Evolutionary conservation across 2,329 filamentous ascomycete species (phyloP).

Genomic region (Colletotrichum sp.): DNA sequence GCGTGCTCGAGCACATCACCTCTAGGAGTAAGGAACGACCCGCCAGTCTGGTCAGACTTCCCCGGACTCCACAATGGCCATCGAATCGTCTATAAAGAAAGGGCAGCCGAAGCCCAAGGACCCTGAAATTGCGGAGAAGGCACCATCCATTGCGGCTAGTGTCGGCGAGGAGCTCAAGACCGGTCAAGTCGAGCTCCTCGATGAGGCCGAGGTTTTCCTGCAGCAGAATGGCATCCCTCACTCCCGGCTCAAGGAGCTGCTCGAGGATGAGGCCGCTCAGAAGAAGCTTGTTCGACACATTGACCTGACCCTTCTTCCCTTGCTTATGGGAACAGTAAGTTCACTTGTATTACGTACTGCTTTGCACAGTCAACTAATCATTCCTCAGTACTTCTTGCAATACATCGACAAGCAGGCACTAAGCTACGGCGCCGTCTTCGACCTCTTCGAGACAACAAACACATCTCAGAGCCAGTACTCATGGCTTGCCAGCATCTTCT

Average conservation of each 20-base stretch:
- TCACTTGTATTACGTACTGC: accelerated
- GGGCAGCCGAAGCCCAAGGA: background rate
- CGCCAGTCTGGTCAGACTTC: background rate
- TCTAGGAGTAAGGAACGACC: background rate
- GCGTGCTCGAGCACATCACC: background rate
- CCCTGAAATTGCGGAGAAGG: conserved; percentile 10
- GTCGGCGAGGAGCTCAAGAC: background rate
- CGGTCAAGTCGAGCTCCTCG: conserved; percentile 36
- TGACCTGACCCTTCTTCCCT: background rate
- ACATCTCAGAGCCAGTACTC: conserved; percentile 35
- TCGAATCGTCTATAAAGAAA: background rate
- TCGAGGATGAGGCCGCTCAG: conserved; percentile 40
- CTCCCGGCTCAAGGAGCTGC: conserved; percentile 45
- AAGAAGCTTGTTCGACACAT: conserved; percentile 16
- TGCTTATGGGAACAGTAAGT: conserved; percentile 21
- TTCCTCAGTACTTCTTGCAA: background rate
- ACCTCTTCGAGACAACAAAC: conserved; percentile 30
- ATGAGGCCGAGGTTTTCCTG: conserved; percentile 53
- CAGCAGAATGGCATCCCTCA: conserved; percentile 49
- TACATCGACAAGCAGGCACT: conserved; percentile 37
- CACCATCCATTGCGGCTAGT: background rate
- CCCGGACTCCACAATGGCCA: conserved; percentile 3
- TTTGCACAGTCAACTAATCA: background rate
- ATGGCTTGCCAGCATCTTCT: conserved; percentile 35
- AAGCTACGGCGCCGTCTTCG: conserved; percentile 21